Evolutionary conservation across 768 basidiomycete species (phyloP).

Genomic region (Macrolepiota albuminosa): DNA sequence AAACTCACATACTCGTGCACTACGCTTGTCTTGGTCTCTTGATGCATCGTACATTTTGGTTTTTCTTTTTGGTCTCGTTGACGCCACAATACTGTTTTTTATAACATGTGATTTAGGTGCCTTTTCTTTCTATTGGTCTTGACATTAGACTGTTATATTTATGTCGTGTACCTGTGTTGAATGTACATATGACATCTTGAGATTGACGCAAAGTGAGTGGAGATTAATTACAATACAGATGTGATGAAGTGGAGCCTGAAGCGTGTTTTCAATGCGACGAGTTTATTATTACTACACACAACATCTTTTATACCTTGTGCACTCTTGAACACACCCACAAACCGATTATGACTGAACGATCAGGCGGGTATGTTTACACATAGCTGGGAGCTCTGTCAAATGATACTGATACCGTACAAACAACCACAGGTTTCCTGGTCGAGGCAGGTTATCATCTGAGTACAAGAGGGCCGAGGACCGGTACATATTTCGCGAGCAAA

Average conservation of each 20-base stretch:
- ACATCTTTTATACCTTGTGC: background rate
- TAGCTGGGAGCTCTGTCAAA: background rate
- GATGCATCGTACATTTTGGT: conserved; percentile 1
- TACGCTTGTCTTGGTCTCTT: conserved; percentile 16
- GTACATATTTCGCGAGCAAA: conserved; percentile 16
- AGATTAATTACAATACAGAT: background rate
- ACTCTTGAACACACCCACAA: background rate
- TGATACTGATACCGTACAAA: background rate
- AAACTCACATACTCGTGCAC: conserved; percentile 11
- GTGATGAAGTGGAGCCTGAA: background rate
- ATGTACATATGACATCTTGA: background rate
- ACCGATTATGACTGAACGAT: background rate
- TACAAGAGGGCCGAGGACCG: conserved; percentile 27
- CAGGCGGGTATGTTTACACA: background rate
- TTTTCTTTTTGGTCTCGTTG: background rate
- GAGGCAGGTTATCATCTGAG: conserved; percentile 25
- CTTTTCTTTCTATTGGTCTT: background rate
- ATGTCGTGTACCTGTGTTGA: background rate
- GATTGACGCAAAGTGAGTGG: background rate
- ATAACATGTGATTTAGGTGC: conserved; percentile 8
- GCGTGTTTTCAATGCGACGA: background rate
- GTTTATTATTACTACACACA: background rate
- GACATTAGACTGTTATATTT: background rate
- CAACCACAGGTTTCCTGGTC: conserved; percentile 12
- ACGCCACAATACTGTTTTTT: background rate